Percentiles rank a stretch among this genome's conserved stretches.
phyloP scores from a whole-genome alignment of 2,329 filamentous ascomycete genomes.

The Didymella keratinophila region DNA sequence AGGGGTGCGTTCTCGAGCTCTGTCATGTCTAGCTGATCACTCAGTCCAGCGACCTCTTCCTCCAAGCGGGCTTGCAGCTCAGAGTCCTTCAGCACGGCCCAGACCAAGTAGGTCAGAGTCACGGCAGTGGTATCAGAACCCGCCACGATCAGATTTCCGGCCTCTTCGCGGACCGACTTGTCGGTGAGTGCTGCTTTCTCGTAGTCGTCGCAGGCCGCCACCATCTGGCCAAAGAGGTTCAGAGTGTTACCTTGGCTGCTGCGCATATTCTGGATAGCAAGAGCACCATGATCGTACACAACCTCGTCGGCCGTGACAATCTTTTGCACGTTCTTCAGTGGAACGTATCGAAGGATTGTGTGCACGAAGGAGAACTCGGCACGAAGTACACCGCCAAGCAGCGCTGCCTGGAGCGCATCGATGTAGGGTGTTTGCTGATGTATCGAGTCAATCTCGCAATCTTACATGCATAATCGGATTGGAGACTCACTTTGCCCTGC shows the following conservation, averaged over 20 bases:
- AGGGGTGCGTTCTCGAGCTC: conserved; percentile 43
- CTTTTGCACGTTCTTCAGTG: conserved; percentile 12
- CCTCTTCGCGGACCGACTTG: conserved; percentile 40
- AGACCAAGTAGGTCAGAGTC: conserved; percentile 46
- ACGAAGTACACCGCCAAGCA: conserved; percentile 43
- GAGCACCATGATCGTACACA: conserved; percentile 20
- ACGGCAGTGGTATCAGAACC: conserved; percentile 48
- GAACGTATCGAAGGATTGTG: conserved; percentile 25
- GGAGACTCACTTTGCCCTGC: conserved; percentile 38
- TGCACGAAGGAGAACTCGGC: conserved; percentile 43
- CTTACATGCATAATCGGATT: neutral
- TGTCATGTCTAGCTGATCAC: conserved; percentile 26
- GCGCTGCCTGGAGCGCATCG: conserved; percentile 34
- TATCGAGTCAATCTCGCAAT: neutral
- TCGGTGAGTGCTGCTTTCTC: conserved; percentile 35
- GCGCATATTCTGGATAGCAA: conserved; percentile 31
- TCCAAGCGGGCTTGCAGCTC: conserved; percentile 33
- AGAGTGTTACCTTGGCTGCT: conserved; percentile 21
- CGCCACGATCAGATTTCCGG: conserved; percentile 43
- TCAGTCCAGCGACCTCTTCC: conserved; percentile 31
- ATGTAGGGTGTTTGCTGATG: conserved; percentile 39
- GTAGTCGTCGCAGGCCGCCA: conserved; percentile 28
- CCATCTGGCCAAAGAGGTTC: conserved; percentile 29
- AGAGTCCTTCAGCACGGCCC: conserved; percentile 40
- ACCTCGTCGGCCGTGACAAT: conserved; percentile 25